Conservation (phyloP, 2,329 filamentous ascomycete species). For the Colletotrichum zoysiae region DNA sequence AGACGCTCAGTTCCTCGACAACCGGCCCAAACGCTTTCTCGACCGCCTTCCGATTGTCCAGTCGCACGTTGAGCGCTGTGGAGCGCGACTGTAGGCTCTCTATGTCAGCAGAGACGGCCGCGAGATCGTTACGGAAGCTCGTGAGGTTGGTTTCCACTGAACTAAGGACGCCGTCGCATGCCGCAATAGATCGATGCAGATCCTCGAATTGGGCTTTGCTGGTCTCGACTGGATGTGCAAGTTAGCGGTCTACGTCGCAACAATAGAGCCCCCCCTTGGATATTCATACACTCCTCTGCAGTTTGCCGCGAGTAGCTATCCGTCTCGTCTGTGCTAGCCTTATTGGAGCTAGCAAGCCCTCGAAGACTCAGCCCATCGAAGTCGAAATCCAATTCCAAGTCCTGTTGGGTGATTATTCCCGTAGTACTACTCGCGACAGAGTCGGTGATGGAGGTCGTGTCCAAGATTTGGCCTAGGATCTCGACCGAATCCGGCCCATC, state of each 20-base stretch:
- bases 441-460: slow-evolving; percentile 44
- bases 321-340: slow-evolving; percentile 44
- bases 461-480: slow-evolving; percentile 69
- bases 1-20: slow-evolving; percentile 91
- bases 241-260: slow-evolving; percentile 36
- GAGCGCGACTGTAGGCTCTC: slow-evolving; percentile 93
- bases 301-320: slow-evolving; percentile 63
- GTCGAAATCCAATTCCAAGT: slow-evolving; percentile 76
- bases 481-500: slow-evolving; percentile 77
- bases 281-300: slow-evolving; percentile 77
- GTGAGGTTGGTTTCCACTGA: slow-evolving; percentile 94
- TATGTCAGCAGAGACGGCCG: slow-evolving; percentile 92
- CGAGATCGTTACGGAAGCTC: slow-evolving; percentile 93
- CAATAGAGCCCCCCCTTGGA: neutral
- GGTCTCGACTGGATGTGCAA: slow-evolving; percentile 70
- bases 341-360: slow-evolving; percentile 68
- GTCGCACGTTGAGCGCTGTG: slow-evolving; percentile 81
- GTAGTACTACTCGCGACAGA: slow-evolving; percentile 34
- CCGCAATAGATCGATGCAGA: slow-evolving; percentile 87
- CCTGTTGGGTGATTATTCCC: slow-evolving; percentile 57
- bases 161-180: slow-evolving; percentile 92
- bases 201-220: slow-evolving; percentile 91
- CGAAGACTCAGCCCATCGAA: slow-evolving; percentile 83
- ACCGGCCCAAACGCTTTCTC: slow-evolving; percentile 89
- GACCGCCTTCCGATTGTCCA: slow-evolving; percentile 90